Evolutionary conservation across 768 basidiomycete genomes (phyloP), one percentile per base, ranked within the genome.

Genomic region (Chalciporus pseudorubinellus): DNA sequence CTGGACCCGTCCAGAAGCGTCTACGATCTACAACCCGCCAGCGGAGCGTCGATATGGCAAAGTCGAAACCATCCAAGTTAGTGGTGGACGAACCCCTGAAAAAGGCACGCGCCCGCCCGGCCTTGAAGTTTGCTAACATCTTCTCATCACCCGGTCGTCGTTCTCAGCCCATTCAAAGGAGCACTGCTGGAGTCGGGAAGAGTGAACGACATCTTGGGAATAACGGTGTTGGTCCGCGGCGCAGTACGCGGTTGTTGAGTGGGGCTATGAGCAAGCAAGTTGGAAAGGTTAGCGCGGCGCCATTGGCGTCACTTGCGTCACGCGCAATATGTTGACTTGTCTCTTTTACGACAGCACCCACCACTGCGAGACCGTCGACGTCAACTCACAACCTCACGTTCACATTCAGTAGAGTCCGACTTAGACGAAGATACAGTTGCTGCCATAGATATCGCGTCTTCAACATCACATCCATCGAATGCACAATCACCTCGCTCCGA

Each of bases 21-120:
- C 68, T 87, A 56, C 84, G 89, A 44, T 83, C 87, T 57, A 79
- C 81, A 48, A 71, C 74, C 13, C 79, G 77, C 53, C 81, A 81
- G 56, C 71, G 75, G 55, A 77, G 80, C 67, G 68, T 72, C 50
- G 74, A 74, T 65, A 42, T 64, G 60, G 69, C 73, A 55, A 84
- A 81, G 68, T 68, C 76, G 46, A 85, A 84, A 69, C 70, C 78
- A 58, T 77, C 74, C 65, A 89, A 86, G 77, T 69, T 78, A 61
- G 73, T 73, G 65, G 69, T 77, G 62, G 85, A 85, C 73, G 84
- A 87, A 71, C 80, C 83, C 70, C 75, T 79, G 78, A 89, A 88
- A 87, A 90, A 91, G 88, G 89, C 84, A 88, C 83, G 87, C 84
- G 83, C 82, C 79, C 86, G 84, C 83, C 84, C 84, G 85, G 85